A percentile compares a stretch with the other conserved stretches of the same genome.
Conservation (phyloP, 2,329 filamentous ascomycete species). For the Davidsoniella eucalypti region DNA sequence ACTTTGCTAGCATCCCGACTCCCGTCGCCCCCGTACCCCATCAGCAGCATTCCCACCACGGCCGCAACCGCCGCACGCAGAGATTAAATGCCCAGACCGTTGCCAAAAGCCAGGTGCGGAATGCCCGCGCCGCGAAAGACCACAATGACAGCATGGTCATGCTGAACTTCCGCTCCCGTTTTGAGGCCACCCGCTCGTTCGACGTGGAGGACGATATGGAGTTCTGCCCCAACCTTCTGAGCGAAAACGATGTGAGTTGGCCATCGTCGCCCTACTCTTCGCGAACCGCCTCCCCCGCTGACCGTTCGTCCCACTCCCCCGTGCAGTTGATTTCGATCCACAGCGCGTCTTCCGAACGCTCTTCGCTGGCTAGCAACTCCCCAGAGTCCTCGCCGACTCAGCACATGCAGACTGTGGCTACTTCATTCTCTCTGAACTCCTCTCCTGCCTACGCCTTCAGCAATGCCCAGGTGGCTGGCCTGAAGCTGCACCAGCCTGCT, state of each 20-base stretch:
- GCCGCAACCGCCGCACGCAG: slow-evolving; percentile 69
- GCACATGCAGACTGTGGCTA: slow-evolving; percentile 62
- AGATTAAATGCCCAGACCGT: slow-evolving; percentile 45
- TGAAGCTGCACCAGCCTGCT: slow-evolving; percentile 82
- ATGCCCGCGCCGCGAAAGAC: slow-evolving; percentile 77
- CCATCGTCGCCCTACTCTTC: slow-evolving; percentile 11
- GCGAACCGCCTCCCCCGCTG: slow-evolving; percentile 17
- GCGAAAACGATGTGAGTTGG: slow-evolving; percentile 73
- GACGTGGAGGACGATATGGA: slow-evolving; percentile 92
- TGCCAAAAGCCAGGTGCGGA: slow-evolving; percentile 70
- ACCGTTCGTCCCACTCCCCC: slow-evolving; percentile 18
- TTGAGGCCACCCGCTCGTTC: slow-evolving; percentile 83
- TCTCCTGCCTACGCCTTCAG: slow-evolving; percentile 48
- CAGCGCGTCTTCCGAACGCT: slow-evolving; percentile 85
- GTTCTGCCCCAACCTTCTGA: slow-evolving; percentile 84
- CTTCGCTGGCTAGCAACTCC: slow-evolving; percentile 85
- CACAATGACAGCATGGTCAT: slow-evolving; percentile 51
- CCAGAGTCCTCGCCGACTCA: slow-evolving; percentile 83
- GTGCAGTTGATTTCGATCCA: slow-evolving; percentile 75
- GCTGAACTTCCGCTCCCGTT: slow-evolving; percentile 66
- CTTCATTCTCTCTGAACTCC: slow-evolving; percentile 58
- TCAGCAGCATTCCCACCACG: slow-evolving; percentile 61
- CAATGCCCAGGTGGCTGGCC: slow-evolving; percentile 45
- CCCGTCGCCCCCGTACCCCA: slow-evolving; percentile 27
- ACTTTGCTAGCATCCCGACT: slow-evolving; percentile 41